phyloP scores from a whole-genome alignment of 495 filamentous ascomycete species.

The Penicillium canescens region DNA sequence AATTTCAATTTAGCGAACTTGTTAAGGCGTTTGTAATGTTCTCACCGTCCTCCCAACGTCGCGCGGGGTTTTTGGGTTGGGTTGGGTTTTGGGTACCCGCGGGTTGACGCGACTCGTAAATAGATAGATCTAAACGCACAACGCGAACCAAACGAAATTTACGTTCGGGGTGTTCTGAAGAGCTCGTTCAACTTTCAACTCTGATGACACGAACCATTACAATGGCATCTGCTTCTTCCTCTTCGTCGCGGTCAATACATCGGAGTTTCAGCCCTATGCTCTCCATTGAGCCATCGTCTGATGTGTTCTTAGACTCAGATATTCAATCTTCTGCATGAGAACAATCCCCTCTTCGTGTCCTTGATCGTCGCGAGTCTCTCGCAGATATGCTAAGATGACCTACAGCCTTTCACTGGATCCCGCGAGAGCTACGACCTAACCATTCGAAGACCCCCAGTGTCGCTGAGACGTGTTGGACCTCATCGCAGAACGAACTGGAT shows the following conservation, averaged over 20 bases:
- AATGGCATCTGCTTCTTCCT: not conserved
- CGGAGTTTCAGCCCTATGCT: not conserved
- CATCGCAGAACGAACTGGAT: slow-evolving; percentile 3
- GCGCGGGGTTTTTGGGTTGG: not conserved
- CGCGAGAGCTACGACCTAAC: not conserved
- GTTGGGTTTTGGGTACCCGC: slow-evolving; percentile 3
- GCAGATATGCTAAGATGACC: not conserved
- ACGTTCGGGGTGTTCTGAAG: no score
- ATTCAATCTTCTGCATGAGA: not conserved
- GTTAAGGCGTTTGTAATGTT: no score
- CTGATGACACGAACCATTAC: not conserved
- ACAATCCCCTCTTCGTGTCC: not conserved
- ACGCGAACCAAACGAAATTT: not conserved
- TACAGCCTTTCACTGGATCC: not conserved
- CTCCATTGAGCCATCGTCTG: slow-evolving; percentile 2
- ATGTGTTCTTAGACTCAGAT: slow-evolving; percentile 3
- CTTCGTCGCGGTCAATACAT: not conserved
- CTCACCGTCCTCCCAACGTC: no score
- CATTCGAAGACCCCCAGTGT: not conserved
- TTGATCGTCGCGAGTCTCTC: not conserved
- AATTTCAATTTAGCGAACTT: no score
- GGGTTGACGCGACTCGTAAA: not conserved
- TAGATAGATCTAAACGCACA: slow-evolving; percentile 4
- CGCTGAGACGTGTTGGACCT: not conserved
- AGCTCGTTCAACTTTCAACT: not conserved